Evolutionary conservation across 2,329 filamentous ascomycete genomes (phyloP), one percentile per base, ranked within the genome.

Genomic region (Microcyclosporella mali): DNA sequence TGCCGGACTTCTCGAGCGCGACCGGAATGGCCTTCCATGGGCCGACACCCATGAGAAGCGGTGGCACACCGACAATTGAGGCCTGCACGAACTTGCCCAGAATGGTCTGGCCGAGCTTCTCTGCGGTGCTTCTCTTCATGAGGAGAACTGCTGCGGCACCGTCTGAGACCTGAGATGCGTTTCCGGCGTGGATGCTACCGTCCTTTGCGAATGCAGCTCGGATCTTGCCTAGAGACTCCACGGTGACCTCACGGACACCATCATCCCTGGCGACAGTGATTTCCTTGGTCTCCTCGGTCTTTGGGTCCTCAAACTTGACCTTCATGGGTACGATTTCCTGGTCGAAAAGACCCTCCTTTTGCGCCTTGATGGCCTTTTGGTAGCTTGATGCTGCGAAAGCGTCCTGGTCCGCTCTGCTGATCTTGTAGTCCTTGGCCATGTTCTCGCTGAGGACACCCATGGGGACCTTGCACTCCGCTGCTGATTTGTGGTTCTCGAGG

Each of bases 21-120:
- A 89, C 85, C 52, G 92, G 92, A 60, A 98, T 97, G 44, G 92
- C 89, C 69, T 89, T 89, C 80, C 88, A 95, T 38, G 92, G 92
- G 1, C 33, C 92, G 55, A 95, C 75, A 51, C 92, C 92, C 92
- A 98, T 97, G 56, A 97, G 82, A 44, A 95, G 77, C 32, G 92
- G 92, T 62, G 86, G 81, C 46, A 97, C 88, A 56, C 92, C 92
- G 36, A 90, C 88, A 39, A 95, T 74, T 46, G 84, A 84, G 31
- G 88, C 85, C 36, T 84, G 74, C 18, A 95, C 88, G 66, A 84
- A 95, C 74, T 95, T 97, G 67, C 90, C 92, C 18, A 97, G 71
- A 67, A 97, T 88, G 43, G 76, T 77, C 73, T 95, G 90, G 45
- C 87, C 87, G 12, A 97, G 83, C 54, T 78, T 78, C 74, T 95